These are phyloP conservation scores for Paraphaeosphaeria sporulosa DNA, from an alignment of 2,329 filamentous ascomycete genomes.

Conservation along the genomic window DNA sequence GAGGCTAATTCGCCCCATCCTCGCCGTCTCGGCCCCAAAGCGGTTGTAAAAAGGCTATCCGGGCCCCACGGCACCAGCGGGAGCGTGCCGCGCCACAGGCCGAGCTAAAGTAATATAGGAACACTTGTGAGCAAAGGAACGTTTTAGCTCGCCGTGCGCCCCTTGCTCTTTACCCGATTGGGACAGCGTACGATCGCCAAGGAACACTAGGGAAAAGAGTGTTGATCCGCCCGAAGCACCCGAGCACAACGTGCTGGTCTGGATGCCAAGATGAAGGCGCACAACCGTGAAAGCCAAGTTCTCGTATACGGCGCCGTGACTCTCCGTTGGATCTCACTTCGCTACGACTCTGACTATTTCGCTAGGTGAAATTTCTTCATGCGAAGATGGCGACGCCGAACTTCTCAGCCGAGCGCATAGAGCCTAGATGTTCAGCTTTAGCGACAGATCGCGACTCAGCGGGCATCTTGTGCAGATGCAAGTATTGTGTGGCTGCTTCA, in stretches of 20 bases:
- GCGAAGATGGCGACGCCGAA: neutral
- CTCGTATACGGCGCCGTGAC: neutral
- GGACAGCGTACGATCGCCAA: neutral
- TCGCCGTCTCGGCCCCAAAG: neutral
- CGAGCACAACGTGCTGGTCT: neutral
- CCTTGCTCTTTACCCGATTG: neutral
- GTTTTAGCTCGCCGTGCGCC: neutral
- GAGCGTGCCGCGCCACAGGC: neutral
- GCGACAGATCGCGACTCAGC: neutral
- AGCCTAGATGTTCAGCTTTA: conserved; percentile 11
- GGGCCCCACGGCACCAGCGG: neutral
- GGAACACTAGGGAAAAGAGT: neutral
- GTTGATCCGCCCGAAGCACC: neutral
- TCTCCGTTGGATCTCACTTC: neutral
- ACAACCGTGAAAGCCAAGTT: neutral
- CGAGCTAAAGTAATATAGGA: neutral
- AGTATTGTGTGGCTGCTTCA: neutral
- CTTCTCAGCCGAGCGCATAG: conserved; percentile 4
- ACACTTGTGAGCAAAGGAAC: neutral
- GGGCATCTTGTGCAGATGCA: neutral
- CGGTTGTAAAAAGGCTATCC: no score
- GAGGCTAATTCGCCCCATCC: neutral
- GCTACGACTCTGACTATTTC: neutral
- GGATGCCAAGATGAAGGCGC: neutral
- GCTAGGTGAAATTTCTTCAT: neutral